A percentile compares a stretch with the other conserved stretches of the same genome.
phyloP scores from a whole-genome alignment of 2,329 filamentous ascomycete genomes.

The Trichophyton schoenleinii region DNA sequence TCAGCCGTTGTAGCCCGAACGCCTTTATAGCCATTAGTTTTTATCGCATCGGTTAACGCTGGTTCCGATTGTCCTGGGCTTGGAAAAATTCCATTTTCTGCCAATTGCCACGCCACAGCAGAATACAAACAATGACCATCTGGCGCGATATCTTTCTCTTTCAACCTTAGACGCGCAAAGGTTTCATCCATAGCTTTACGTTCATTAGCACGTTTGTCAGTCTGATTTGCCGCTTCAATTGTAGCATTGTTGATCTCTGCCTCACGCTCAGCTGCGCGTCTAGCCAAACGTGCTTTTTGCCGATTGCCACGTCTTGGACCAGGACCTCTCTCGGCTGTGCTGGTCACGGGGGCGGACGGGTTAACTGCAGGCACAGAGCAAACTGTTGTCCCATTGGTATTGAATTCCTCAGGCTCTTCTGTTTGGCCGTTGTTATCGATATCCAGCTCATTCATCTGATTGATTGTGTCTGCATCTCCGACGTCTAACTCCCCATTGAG shows the following conservation, averaged over 20 bases:
- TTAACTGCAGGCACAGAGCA: constrained; percentile 6
- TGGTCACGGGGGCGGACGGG: background rate
- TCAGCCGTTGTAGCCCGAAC: constrained; percentile 61
- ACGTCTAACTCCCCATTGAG: constrained; percentile 27
- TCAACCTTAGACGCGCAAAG: constrained; percentile 52
- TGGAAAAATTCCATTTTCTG: constrained; percentile 33
- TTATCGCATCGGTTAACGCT: constrained; percentile 10
- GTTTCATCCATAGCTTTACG: constrained; percentile 55
- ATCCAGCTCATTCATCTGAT: constrained; percentile 18
- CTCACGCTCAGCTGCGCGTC: constrained; percentile 74
- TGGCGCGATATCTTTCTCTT: constrained; percentile 67
- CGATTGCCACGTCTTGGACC: constrained; percentile 65
- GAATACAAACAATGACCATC: constrained; percentile 95
- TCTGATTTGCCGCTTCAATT: constrained; percentile 61
- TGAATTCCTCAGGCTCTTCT: constrained; percentile 1
- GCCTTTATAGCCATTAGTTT: constrained; percentile 46
- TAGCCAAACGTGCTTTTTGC: constrained; percentile 80
- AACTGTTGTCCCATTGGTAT: background rate
- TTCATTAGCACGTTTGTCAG: constrained; percentile 60
- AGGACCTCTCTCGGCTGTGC: background rate
- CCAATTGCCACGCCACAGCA: constrained; percentile 74
- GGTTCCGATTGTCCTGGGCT: constrained; percentile 13
- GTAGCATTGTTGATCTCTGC: constrained; percentile 55
- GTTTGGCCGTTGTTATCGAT: constrained; percentile 16
- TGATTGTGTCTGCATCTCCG: constrained; percentile 16